Percentiles rank a stretch among this genome's conserved stretches.
Conservation (phyloP, 2,329 filamentous ascomycete genomes). For the Leptographium galeiforme region DNA sequence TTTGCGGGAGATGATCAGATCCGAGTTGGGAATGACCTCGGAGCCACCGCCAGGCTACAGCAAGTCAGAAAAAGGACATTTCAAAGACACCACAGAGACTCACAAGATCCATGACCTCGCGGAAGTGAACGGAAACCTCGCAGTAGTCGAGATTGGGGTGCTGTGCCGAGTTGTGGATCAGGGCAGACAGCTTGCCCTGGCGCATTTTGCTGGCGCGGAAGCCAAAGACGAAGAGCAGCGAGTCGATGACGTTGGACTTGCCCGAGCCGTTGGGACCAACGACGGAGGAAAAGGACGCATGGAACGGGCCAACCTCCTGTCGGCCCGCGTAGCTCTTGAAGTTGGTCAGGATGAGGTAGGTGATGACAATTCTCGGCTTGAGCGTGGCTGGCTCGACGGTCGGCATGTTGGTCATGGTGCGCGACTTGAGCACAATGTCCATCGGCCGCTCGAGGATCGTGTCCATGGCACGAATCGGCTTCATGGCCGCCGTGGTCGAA, state of each 20-base stretch:
- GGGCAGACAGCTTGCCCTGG: constrained; percentile 91
- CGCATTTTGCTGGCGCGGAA: constrained; percentile 99
- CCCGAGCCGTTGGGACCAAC: constrained; percentile 96
- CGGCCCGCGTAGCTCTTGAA: constrained; percentile 98
- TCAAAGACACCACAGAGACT: constrained; percentile 11
- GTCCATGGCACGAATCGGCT: constrained; percentile 63
- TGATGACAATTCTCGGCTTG: constrained; percentile 82
- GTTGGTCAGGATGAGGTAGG: constrained; percentile 81
- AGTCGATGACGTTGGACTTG: constrained; percentile 98
- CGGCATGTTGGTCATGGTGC: constrained; percentile 52
- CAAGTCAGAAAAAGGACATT: constrained; percentile 15
- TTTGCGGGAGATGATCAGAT: constrained; percentile 75
- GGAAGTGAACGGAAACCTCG: constrained; percentile 93
- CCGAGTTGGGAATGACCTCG: constrained; percentile 69
- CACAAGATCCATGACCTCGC: constrained; percentile 80
- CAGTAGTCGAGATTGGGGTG: constrained; percentile 78
- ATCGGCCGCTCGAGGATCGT: constrained; percentile 76
- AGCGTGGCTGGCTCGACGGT: constrained; percentile 58
- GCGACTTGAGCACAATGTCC: constrained; percentile 84
- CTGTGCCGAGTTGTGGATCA: constrained; percentile 92
- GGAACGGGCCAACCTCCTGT: constrained; percentile 92
- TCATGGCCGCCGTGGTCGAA: constrained; percentile 40
- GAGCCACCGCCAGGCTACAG: constrained; percentile 54
- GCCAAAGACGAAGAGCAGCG: constrained; percentile 94
- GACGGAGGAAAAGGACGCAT: constrained; percentile 92